Evolutionary conservation across 495 filamentous ascomycete genomes (phyloP).

Genomic region (Podospora pseudocomata): DNA sequence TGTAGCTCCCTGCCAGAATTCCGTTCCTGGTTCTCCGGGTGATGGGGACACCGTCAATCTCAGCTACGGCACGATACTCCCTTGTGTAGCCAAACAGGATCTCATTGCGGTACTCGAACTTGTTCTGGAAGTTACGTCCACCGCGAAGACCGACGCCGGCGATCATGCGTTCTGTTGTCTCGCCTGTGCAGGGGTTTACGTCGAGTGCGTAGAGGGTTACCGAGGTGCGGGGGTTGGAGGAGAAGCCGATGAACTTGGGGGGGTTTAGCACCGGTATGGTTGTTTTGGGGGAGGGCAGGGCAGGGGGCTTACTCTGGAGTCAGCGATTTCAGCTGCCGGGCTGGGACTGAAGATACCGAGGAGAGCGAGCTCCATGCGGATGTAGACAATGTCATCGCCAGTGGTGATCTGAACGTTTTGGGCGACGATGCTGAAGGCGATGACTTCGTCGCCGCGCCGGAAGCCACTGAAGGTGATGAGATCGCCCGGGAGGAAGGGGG

Average conservation of each 20-base stretch:
- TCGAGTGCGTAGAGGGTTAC: slow-evolving; percentile 27
- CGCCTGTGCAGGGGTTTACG: slow-evolving; percentile 38
- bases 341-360: slow-evolving; percentile 29
- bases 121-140: slow-evolving; percentile 10
- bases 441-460: slow-evolving; percentile 19
- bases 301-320: slow-evolving; percentile 12
- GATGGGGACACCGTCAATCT: slow-evolving; percentile 1
- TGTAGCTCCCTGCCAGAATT: slow-evolving; percentile 34
- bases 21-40: slow-evolving; percentile 30
- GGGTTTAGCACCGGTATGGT: too few relatives aligned
- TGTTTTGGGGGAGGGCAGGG: too few relatives aligned
- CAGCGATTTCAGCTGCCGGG: slow-evolving; percentile 28
- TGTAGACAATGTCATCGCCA: slow-evolving; percentile 19
- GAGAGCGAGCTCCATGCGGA: slow-evolving; percentile 32
- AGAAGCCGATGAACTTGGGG: slow-evolving; percentile 7
- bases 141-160: not conserved
- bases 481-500: slow-evolving; percentile 33
- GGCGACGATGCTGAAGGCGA: slow-evolving; percentile 28
- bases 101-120: slow-evolving; percentile 11
- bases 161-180: slow-evolving; percentile 25
- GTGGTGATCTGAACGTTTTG: slow-evolving; percentile 33
- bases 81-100: slow-evolving; percentile 27
- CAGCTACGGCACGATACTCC: slow-evolving; percentile 23
- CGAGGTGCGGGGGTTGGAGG: slow-evolving; percentile 4
- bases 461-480: slow-evolving; percentile 35